Conservation (phyloP, 257 asterid species). For the Solanum arcanum region DNA sequence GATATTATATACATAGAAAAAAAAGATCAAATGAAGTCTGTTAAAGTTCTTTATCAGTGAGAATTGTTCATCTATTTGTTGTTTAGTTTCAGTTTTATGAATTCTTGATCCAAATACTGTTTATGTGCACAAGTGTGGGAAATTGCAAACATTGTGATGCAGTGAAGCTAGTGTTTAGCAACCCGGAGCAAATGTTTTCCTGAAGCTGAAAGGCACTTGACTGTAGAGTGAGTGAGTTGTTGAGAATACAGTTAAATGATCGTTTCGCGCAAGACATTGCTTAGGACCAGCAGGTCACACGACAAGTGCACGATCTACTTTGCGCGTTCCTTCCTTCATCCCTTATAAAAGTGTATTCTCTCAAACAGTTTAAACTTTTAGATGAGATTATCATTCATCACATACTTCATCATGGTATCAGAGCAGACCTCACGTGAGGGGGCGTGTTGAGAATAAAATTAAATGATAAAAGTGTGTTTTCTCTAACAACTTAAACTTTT, state of each 20-base stretch:
- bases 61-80: background rate
- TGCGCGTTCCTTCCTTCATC: too few species aligned
- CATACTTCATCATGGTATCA: background rate
- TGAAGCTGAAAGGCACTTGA: background rate
- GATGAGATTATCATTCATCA: too few species aligned
- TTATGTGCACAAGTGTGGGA: background rate
- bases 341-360: too few species aligned
- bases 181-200: accelerated
- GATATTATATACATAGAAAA: background rate
- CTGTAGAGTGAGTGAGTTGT: too few species aligned
- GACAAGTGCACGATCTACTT: too few species aligned
- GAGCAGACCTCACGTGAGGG: background rate
- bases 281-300: too few species aligned
- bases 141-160: background rate
- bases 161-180: background rate
- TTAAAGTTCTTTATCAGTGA: background rate
- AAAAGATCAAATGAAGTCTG: background rate
- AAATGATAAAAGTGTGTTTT: too few species aligned
- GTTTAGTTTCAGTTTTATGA: background rate
- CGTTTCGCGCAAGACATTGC: too few species aligned
- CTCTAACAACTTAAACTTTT: too few species aligned
- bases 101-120: background rate
- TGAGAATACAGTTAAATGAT: too few species aligned
- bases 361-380: accelerated
- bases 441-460: background rate